Evolutionary conservation across 257 asterid species (phyloP), one percentile per base, ranked within the genome.

Genomic region (Primulina eburnea): DNA sequence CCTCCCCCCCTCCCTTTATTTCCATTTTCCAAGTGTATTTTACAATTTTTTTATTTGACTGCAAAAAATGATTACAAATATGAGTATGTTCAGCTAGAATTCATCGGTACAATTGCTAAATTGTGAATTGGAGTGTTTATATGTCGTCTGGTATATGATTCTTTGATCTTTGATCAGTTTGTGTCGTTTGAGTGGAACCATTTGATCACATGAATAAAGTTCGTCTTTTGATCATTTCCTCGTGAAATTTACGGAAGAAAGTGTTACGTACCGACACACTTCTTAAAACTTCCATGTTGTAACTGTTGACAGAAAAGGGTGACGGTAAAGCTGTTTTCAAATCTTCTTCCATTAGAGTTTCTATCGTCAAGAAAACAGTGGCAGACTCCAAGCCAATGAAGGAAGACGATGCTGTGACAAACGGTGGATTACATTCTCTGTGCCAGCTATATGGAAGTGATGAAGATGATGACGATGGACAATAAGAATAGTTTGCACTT

Each of bases 361-460:
- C 91, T 5, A 52, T 87, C 6, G 66, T 79, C 62, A 87, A 86
- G 89, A 89, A 84, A 73, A 17, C 84, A 18, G 11, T 30, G 40
- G 29, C 77, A 12, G 71, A 40, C 62, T 60, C 82, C 65, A 71
- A 67, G 52, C 62, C 67, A 16, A 32, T 7, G 59, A 63, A 38
- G 64, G 77, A 57, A 67, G 70, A 69, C 8, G 32, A 60, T 29
- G 26, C 70, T 10, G 70, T 16, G 14, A 24, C 80, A 32, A 77
- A 64, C 69, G 35, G 29, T 52, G 86, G 83, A 21, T 72, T 89
- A 67, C 87, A 66, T 33, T 89, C 92, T 16, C 53, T 89, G 10
- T 79, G 83, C 76, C 85, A 84, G 71, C 80, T 71, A 60, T 91
- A 90, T 74, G 94, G 82, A 16, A 85, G 88, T 30, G 85, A 83